Evolutionary conservation across 345 rosid species (phyloP).

Genomic region (Hevea brasiliensis): DNA sequence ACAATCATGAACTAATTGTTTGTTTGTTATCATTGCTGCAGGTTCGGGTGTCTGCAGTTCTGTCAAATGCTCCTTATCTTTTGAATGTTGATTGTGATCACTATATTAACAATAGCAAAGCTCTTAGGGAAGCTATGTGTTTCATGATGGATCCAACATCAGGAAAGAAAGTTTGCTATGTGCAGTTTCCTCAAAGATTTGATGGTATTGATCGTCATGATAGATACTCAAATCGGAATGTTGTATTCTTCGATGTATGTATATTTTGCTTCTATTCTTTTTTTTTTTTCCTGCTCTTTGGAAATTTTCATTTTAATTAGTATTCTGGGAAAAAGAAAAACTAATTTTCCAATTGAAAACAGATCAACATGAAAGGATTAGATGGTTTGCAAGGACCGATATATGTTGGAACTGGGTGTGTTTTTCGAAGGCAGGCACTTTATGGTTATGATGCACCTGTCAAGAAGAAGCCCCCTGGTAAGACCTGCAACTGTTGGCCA

Average conservation of each 20-base stretch:
- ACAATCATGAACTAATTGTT: slow-evolving; percentile 4
- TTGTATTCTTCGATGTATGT: slow-evolving; percentile 97
- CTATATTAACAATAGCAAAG: slow-evolving; percentile 90
- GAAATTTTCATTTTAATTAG: background rate
- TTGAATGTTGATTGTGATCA: slow-evolving; percentile 95
- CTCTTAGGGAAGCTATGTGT: slow-evolving; percentile 98
- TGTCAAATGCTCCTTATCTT: slow-evolving; percentile 92
- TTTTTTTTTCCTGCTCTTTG: slow-evolving; percentile 1
- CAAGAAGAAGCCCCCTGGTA: slow-evolving; percentile 83
- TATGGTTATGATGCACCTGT: slow-evolving; percentile 89
- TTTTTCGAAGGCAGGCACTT: slow-evolving; percentile 90
- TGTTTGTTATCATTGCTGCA: slow-evolving; percentile 21
- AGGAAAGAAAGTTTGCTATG: slow-evolving; percentile 94
- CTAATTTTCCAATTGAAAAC: slow-evolving; percentile 28
- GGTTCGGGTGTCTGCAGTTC: slow-evolving; percentile 92
- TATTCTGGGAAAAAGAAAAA: background rate
- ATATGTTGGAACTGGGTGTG: slow-evolving; percentile 96
- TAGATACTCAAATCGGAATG: slow-evolving; percentile 91
- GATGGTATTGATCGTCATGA: slow-evolving; percentile 98
- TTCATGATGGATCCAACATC: slow-evolving; percentile 95
- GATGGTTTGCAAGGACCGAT: slow-evolving; percentile 98
- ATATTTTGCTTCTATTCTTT: background rate
- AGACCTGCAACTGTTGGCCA: slow-evolving; percentile 96
- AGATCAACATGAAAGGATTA: slow-evolving; percentile 99
- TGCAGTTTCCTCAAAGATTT: slow-evolving; percentile 98